Evolutionary conservation across 2,329 filamentous ascomycete species (phyloP).

Genomic region (Aspergillus calidoustus): DNA sequence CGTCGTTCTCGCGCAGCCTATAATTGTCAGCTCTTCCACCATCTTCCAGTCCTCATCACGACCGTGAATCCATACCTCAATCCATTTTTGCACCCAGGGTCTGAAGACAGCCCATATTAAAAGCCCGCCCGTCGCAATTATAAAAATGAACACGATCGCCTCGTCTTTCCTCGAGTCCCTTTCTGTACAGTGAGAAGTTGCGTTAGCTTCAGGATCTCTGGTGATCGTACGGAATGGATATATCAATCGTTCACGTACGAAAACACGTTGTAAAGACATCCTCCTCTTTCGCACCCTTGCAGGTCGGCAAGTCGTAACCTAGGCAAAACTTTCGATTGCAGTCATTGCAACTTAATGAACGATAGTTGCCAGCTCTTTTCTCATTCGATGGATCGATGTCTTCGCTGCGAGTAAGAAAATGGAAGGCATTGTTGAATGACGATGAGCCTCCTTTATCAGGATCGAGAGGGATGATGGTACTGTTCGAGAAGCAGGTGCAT

Average conservation of each 20-base stretch:
- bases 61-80: constrained; percentile 47
- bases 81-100: constrained; percentile 63
- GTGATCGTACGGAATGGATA: background rate
- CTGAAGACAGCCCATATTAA: constrained; percentile 64
- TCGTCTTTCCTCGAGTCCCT: constrained; percentile 71
- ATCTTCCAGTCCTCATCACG: background rate
- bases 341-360: constrained; percentile 63
- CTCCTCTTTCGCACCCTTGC: constrained; percentile 64
- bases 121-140: constrained; percentile 64
- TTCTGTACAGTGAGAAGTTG: constrained; percentile 46
- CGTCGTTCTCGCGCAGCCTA: constrained; percentile 54
- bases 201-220: background rate
- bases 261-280: constrained; percentile 71
- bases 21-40: constrained; percentile 3
- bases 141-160: constrained; percentile 68
- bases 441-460: constrained; percentile 36
- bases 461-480: constrained; percentile 69
- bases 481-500: constrained; percentile 71
- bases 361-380: constrained; percentile 41
- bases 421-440: constrained; percentile 28
- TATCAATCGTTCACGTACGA: constrained; percentile 47
- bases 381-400: constrained; percentile 22
- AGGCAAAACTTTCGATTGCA: constrained; percentile 71
- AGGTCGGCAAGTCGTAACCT: constrained; percentile 65
- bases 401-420: constrained; percentile 27